A percentile compares a stretch with the other conserved stretches of the same genome.
phyloP scores from a whole-genome alignment of 2,329 filamentous ascomycete species.

The Penicillium hordei region DNA sequence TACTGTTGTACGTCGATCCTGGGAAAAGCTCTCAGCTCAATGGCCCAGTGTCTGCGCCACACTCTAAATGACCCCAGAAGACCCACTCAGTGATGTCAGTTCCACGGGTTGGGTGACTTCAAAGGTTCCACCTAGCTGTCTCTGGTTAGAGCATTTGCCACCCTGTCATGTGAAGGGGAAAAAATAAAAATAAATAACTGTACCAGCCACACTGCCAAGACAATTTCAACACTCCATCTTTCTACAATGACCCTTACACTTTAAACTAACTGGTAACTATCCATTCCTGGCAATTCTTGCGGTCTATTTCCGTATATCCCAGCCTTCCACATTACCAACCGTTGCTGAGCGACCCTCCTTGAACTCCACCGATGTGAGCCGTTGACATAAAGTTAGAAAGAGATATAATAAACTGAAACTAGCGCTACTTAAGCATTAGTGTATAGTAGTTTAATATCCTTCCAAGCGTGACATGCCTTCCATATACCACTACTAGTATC shows the following conservation, averaged over 20 bases:
- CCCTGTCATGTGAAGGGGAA: conserved; percentile 1
- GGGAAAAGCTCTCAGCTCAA: background rate
- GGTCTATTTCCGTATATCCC: background rate
- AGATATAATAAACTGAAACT: background rate
- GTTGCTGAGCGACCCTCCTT: background rate
- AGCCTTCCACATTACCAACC: background rate
- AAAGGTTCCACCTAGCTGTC: background rate
- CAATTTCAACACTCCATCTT: background rate
- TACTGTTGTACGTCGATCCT: background rate
- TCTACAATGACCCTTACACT: background rate
- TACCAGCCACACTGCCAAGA: conserved; percentile 6
- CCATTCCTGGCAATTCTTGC: background rate
- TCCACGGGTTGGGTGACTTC: background rate
- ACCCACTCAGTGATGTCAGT: conserved; percentile 6
- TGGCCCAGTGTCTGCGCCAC: conserved; percentile 8
- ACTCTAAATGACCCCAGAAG: conserved; percentile 1
- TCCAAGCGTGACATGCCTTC: background rate
- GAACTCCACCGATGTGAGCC: background rate
- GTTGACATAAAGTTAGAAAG: background rate
- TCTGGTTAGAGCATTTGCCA: conserved; percentile 1
- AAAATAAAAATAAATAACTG: background rate
- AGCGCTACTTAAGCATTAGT: background rate
- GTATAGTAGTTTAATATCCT: background rate
- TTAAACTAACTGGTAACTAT: too few relatives aligned
- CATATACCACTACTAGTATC: background rate